Evolutionary conservation across 768 basidiomycete genomes (phyloP).

Genomic region (Termitomyces sp.): DNA sequence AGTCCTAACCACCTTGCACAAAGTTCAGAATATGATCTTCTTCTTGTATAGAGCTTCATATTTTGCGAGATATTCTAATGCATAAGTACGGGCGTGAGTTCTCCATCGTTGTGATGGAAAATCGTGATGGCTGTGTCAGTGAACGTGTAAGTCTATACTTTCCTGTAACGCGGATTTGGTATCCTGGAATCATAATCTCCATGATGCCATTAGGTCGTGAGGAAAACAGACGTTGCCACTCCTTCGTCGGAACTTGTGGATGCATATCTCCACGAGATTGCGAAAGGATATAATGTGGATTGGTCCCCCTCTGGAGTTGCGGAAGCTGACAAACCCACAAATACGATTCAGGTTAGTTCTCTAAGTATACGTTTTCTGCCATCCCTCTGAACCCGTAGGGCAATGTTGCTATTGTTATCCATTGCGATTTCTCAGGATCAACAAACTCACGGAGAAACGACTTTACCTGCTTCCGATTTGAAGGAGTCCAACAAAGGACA

Average conservation of each 20-base stretch:
- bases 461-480: slow-evolving; percentile 5
- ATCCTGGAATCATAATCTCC: not conserved
- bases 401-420: not conserved
- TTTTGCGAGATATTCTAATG: slow-evolving; percentile 90
- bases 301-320: slow-evolving; percentile 40
- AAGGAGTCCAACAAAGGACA: slow-evolving; percentile 24
- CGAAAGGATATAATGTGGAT: slow-evolving; percentile 75
- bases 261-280: slow-evolving; percentile 85
- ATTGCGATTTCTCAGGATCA: slow-evolving; percentile 10
- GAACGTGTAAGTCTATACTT: slow-evolving; percentile 56
- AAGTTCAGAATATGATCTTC: not conserved
- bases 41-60: slow-evolving; percentile 64
- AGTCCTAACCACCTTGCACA: not conserved
- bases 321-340: slow-evolving; percentile 23
- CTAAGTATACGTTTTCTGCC: not conserved
- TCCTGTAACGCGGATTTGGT: not conserved
- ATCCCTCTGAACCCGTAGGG: not conserved
- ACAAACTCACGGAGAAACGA: slow-evolving; percentile 12
- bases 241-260: slow-evolving; percentile 77
- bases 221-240: slow-evolving; percentile 65
- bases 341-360: slow-evolving; percentile 32
- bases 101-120: slow-evolving; percentile 80
- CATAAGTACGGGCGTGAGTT: slow-evolving; percentile 95
- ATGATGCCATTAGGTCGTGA: slow-evolving; percentile 49
- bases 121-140: slow-evolving; percentile 74